Conservation (phyloP, 257 asterid genomes). For the Solanum gandarillasii region DNA sequence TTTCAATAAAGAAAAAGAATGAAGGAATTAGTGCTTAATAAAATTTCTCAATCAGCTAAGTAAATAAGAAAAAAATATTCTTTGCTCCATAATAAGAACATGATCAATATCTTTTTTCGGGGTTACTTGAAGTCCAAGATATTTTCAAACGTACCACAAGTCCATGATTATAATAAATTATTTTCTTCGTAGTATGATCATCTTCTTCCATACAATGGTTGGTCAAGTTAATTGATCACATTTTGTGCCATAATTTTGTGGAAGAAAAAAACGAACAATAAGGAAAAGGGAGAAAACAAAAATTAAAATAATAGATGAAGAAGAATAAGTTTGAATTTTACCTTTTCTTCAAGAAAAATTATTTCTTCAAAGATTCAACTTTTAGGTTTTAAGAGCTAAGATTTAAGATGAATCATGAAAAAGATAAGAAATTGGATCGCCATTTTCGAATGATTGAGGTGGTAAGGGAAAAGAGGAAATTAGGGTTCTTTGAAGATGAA, state of each 20-base stretch:
- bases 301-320: neutral
- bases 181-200: neutral
- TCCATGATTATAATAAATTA: neutral
- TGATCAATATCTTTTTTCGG: neutral
- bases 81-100: neutral
- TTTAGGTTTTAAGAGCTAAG: no score
- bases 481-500: neutral
- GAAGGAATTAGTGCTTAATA: no score
- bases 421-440: no score
- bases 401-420: neutral
- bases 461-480: neutral
- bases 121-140: neutral
- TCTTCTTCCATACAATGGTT: neutral
- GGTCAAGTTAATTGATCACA: neutral
- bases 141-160: neutral
- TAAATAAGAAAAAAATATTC: neutral
- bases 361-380: no score
- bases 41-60: neutral
- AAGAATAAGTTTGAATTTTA: neutral
- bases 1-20: no score
- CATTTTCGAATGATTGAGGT: neutral
- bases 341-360: neutral
- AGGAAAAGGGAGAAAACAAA: neutral
- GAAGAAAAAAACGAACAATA: neutral
- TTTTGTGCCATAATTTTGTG: neutral